Base-by-base conservation (phyloP, 208 protist species). In the Wallacemonas rigidus region DNA sequence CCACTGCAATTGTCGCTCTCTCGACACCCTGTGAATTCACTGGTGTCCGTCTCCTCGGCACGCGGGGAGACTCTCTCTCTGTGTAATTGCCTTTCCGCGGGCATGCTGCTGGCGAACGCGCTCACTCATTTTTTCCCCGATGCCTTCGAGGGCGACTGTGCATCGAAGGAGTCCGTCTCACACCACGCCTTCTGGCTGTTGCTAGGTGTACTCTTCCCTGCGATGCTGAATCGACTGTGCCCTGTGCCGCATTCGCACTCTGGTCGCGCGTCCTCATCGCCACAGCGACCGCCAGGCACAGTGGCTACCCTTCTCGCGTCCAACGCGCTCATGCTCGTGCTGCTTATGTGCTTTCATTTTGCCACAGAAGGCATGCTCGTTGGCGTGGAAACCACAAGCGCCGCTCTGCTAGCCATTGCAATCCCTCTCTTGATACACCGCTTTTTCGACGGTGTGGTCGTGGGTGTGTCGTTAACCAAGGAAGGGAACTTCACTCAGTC, bases 271-370 rank as follows among this genome's bases (percentile, higher is more conserved):
- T 36, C 55, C 48, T 63, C 56, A 61, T 14, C 11, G 65, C 67
- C 73, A 71, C 48, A 35, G n/a, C 6, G 9, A 45, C 60, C 41
- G 36, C 39, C 5, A 39, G 48, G 14, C 38, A 50, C 47, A 43
- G 70, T 44, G 60, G 61, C 44, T 63, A 26, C 38, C 11, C 48
- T 57, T 55, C 50, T 15, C 15, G 38, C 71, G 5, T 72, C 77
- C 1, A 76, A 67, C 12, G 51, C 82, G 1, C 79, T 67, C 14
- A 50, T 90, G 15, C 77, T 90, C 8, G 39, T 92, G 41, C 4
- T 91, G 3, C 74, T 90, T 36, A 95, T 95, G 87, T 85, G 81
- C 62, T 85, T 91, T 56, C 90, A 95, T 69, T 80, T 82, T 38
- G 55, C 80, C 39, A 86, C 75, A 45, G 87, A 95, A 60, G 90